Evolutionary conservation across 1,139 yeast genomes (phyloP).

Genomic region (Candida sp.): DNA sequence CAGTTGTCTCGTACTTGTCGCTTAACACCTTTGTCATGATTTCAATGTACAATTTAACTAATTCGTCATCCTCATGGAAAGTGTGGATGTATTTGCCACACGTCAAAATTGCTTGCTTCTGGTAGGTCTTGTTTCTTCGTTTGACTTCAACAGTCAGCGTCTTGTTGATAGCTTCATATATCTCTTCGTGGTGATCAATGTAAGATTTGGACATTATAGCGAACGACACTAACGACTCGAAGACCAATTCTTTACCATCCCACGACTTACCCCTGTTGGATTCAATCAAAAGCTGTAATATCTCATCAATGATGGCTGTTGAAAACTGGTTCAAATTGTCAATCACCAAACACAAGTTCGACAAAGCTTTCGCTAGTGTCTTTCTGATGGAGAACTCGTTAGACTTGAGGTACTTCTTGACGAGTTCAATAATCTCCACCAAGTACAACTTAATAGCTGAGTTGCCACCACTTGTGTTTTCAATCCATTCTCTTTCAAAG

Average conservation of each 20-base stretch:
- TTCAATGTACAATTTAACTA: constrained; percentile 42
- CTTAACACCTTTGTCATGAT: constrained; percentile 36
- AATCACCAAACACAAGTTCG: constrained; percentile 55
- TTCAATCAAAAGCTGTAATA: constrained; percentile 60
- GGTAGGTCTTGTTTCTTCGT: constrained; percentile 71
- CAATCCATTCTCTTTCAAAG: constrained; percentile 79
- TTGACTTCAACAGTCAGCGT: constrained; percentile 64
- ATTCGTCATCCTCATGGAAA: constrained; percentile 44
- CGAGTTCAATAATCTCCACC: constrained; percentile 66
- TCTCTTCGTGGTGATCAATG: constrained; percentile 17
- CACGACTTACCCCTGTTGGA: constrained; percentile 84
- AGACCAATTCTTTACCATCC: constrained; percentile 83
- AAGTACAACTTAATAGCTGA: constrained; percentile 75
- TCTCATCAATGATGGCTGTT: constrained; percentile 25
- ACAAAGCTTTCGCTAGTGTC: constrained; percentile 73
- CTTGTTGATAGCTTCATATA: constrained; percentile 32
- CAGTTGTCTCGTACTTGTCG: constrained; percentile 28
- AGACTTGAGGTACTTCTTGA: constrained; percentile 55
- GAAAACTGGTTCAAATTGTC: constrained; percentile 37
- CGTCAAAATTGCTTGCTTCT: constrained; percentile 51
- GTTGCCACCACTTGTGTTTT: constrained; percentile 73
- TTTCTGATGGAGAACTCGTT: constrained; percentile 69
- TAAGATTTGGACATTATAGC: constrained; percentile 46
- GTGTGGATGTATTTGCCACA: constrained; percentile 51
- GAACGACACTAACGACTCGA: constrained; percentile 71